These are phyloP conservation scores for Closterium sp. DNA, from an alignment of 139 green algal species.

Conservation along the genomic window DNA sequence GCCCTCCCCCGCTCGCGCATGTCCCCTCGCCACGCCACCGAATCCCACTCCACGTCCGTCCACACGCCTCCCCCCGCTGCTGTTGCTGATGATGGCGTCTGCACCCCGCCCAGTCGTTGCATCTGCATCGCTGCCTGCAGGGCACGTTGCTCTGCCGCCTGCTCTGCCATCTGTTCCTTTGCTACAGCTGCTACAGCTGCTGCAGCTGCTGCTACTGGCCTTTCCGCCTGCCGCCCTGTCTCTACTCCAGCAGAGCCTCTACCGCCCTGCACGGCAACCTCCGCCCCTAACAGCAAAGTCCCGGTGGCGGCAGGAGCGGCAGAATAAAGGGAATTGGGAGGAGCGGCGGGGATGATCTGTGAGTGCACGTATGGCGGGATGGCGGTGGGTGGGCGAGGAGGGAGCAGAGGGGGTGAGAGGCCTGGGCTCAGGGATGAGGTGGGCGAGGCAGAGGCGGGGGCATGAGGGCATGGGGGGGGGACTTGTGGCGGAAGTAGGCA, in stretches of 20 bases:
- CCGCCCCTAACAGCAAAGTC: neutral
- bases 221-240: neutral
- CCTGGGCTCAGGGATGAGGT: neutral
- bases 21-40: neutral
- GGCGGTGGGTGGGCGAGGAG: neutral
- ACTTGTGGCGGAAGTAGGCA: neutral
- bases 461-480: neutral
- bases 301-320: neutral
- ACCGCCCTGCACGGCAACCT: neutral
- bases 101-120: too few relatives aligned
- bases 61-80: neutral
- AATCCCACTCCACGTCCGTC: neutral
- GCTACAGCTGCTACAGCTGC: too few relatives aligned
- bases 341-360: neutral
- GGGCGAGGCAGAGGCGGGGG: neutral
- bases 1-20: slow-evolving; percentile 4
- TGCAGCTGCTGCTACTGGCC: neutral
- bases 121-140: neutral
- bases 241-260: neutral
- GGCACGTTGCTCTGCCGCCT: neutral
- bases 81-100: neutral
- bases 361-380: neutral
- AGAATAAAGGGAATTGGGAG: too few relatives aligned
- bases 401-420: neutral
- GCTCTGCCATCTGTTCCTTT: neutral